Evolutionary conservation across 352 stramenopile genomes (phyloP).

Genomic region (Globisporangium nodosum): DNA sequence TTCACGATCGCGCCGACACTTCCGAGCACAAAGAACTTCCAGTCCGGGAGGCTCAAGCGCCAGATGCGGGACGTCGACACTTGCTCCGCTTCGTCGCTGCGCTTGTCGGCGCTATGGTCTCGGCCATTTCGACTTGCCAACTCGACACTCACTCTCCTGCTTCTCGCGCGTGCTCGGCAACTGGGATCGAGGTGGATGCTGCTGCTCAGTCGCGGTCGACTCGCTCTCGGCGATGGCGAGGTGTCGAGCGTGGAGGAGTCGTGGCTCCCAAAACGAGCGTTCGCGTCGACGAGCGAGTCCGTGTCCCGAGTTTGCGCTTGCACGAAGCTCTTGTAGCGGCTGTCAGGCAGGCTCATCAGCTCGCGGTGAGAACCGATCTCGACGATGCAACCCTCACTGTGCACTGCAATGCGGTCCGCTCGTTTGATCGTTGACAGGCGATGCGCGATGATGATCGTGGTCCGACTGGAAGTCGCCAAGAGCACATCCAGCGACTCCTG

Average conservation of each 20-base stretch:
- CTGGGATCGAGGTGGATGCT: not conserved
- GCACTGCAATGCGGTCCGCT: constrained; percentile 92
- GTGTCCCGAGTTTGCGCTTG: constrained; percentile 5
- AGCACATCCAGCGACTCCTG: constrained; percentile 74
- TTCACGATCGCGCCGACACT: constrained; percentile 32
- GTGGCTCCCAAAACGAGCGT: no score
- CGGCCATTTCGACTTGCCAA: not conserved
- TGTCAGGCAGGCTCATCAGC: constrained; percentile 56
- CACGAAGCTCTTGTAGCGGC: constrained; percentile 44
- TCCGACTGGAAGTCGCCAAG: constrained; percentile 13
- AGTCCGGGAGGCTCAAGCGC: constrained; percentile 36
- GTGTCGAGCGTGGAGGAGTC: not conserved
- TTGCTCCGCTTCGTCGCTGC: not conserved
- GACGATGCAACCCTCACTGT: constrained; percentile 87
- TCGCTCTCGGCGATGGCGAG: no score
- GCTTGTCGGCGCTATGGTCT: not conserved
- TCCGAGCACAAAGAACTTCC: constrained; percentile 38
- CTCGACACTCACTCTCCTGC: not conserved
- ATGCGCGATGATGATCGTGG: constrained; percentile 78
- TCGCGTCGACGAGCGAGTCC: no score
- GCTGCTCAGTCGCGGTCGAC: not conserved
- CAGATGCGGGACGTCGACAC: constrained; percentile 34
- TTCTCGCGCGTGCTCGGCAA: not conserved
- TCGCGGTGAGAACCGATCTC: constrained; percentile 92
- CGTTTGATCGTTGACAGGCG: constrained; percentile 92